Conservation (phyloP, 2,329 filamentous ascomycete species). For the Colletotrichum tabaci region DNA sequence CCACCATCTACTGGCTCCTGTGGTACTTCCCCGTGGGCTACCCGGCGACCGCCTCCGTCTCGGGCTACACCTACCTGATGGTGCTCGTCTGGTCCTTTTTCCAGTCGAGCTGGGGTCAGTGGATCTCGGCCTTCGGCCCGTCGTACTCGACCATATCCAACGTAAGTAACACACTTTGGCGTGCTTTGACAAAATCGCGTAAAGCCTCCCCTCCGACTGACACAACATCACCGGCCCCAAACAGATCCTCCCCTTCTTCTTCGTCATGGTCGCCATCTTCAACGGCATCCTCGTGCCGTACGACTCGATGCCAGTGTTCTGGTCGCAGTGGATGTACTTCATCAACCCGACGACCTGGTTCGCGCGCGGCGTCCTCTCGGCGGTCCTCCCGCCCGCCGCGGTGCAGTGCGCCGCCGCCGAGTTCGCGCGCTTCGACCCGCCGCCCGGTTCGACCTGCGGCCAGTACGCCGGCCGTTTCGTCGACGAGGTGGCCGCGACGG, state of each 20-base stretch:
- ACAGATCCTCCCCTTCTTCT: slow-evolving; percentile 81
- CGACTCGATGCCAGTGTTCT: slow-evolving; percentile 54
- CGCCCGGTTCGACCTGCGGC: slow-evolving; percentile 74
- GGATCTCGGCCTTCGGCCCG: slow-evolving; percentile 87
- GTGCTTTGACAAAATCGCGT: too few relatives aligned
- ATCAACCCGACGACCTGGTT: slow-evolving; percentile 42
- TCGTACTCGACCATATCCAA: slow-evolving; percentile 85
- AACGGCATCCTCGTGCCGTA: slow-evolving; percentile 74
- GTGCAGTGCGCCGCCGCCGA: slow-evolving; percentile 60
- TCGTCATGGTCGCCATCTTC: slow-evolving; percentile 83
- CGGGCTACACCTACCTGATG: slow-evolving; percentile 86
- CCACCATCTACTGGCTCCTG: slow-evolving; percentile 78
- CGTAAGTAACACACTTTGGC: slow-evolving; percentile 48
- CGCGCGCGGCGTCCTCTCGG: slow-evolving; percentile 35
- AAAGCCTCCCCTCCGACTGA: neutral
- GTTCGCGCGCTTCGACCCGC: slow-evolving; percentile 68
- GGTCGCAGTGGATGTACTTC: slow-evolving; percentile 54
- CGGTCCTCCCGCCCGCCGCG: slow-evolving; percentile 37
- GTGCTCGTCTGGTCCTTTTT: slow-evolving; percentile 84
- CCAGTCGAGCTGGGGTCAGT: slow-evolving; percentile 83
- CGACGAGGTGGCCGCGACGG: slow-evolving; percentile 56
- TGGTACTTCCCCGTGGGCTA: slow-evolving; percentile 86
- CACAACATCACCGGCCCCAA: too few relatives aligned
- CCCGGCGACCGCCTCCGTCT: slow-evolving; percentile 73
- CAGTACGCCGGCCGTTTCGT: slow-evolving; percentile 76